These are phyloP conservation scores for Saccharomyces hybrid DNA, from an alignment of 1,139 yeast species.

Conservation along the genomic window DNA sequence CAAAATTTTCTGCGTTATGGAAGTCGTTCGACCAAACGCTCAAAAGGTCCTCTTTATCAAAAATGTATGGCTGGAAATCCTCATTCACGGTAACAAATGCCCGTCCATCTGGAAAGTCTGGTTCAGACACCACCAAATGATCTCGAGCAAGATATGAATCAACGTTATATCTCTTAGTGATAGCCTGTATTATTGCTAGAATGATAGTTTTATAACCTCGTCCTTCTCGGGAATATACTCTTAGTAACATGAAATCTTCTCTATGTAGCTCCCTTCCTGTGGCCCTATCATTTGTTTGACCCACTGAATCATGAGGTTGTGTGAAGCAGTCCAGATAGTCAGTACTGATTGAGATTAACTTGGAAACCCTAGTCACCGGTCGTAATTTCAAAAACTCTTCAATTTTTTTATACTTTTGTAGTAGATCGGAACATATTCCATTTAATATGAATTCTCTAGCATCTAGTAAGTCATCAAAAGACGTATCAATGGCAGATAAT, in stretches of 20 bases:
- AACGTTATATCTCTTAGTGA: constrained; percentile 15
- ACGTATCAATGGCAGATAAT: constrained; percentile 21
- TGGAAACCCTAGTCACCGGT: neutral
- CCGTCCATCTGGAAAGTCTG: constrained; percentile 12
- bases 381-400: constrained; percentile 12
- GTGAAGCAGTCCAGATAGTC: neutral
- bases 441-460: constrained; percentile 12
- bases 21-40: constrained; percentile 13
- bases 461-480: constrained; percentile 18
- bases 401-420: constrained; percentile 2
- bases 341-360: neutral
- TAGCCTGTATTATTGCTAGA: constrained; percentile 21
- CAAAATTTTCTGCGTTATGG: constrained; percentile 9
- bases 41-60: constrained; percentile 13
- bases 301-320: neutral
- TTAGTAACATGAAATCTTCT: constrained; percentile 23
- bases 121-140: constrained; percentile 19
- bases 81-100: constrained; percentile 13
- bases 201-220: constrained; percentile 20
- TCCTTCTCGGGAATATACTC: constrained; percentile 25
- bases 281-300: neutral
- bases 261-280: constrained; percentile 7
- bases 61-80: constrained; percentile 11
- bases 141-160: constrained; percentile 15
- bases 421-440: constrained; percentile 7